Evolutionary conservation across 352 stramenopile species (phyloP), one percentile per base, ranked within the genome.

Genomic region (Phytophthora palmivora): DNA sequence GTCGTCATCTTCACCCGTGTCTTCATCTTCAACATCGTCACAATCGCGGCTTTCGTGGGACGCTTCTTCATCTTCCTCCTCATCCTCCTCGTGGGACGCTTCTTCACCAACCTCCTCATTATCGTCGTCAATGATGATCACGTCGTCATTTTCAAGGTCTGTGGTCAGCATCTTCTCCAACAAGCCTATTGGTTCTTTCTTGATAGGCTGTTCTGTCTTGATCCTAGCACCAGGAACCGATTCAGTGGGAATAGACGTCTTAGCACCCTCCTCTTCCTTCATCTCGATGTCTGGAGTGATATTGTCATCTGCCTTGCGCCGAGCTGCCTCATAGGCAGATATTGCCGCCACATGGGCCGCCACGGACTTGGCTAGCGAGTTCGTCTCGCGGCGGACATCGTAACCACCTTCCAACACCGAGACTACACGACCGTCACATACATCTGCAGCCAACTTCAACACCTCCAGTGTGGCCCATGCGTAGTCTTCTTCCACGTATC

Each of bases 391-490:
- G 28, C 80, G 83, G 32, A 94, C 84, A 32, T 94, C 85, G 65
- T 95, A 96, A 19, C 88, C 88, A 26, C 88, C 88, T 51, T 96
- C 88, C n/a, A 96, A 64, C 36, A 96, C 87, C 6, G 88, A 96
- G 28, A 96, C 67, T 5, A 96, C 74, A 11, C 86, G 81, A 22
- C 88, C 88, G 43, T 94, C 73, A 44, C 87, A 96, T 54, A 87
- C 87, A 30, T 91, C 79, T 33, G 81, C 76, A 2, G 86, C 86
- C 16, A 95, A 45, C 65, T 88, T 84, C 16, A 95, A 75, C 41
- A 93, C 78, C 60, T 95, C 80, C 38, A 86, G 51, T 6, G 86
- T 95, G 2, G 84, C 82, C 86, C 86, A 95, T 22, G 82, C 82
- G 45, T 89, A 95, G 63, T 95, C 86, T 22, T 90, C 82, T 66